Evolutionary conservation across 805 yeast species (phyloP).

Genomic region (Metschnikowia vanudenii): DNA sequence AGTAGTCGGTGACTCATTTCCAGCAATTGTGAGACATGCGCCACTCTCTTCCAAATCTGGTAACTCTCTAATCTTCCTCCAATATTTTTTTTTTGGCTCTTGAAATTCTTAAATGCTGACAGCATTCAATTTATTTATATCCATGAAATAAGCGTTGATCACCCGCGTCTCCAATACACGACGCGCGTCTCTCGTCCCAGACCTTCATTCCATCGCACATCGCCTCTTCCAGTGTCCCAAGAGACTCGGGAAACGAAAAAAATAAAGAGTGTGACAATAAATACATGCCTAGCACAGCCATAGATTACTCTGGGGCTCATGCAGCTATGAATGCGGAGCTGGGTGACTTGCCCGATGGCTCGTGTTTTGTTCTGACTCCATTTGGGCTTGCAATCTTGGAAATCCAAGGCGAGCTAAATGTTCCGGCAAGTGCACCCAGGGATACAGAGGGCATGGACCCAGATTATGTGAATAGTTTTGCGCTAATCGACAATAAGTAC

Average conservation of each 20-base stretch:
- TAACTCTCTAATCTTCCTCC: too few species aligned
- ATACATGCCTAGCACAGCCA: conserved; percentile 15
- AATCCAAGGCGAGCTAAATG: conserved; percentile 69
- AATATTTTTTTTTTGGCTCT: too few species aligned
- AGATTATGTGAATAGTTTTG: conserved; percentile 35
- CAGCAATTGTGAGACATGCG: too few species aligned
- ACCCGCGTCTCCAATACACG: not conserved
- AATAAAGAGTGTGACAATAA: too few species aligned
- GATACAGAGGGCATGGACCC: conserved; percentile 30
- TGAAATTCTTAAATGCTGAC: too few species aligned
- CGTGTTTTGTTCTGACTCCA: conserved; percentile 43
- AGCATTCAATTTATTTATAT: too few species aligned
- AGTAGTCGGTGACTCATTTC: too few species aligned
- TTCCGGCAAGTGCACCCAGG: conserved; percentile 39
- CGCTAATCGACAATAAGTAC: conserved; percentile 30
- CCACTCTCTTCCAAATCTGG: too few species aligned
- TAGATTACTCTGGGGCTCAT: conserved; percentile 17
- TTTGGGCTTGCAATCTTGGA: conserved; percentile 62
- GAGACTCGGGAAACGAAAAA: too few species aligned
- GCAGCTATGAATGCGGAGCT: conserved; percentile 9
- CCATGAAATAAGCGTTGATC: not conserved
- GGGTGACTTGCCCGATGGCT: conserved; percentile 5
- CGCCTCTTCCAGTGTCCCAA: not conserved
- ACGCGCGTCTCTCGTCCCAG: not conserved
- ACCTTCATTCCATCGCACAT: not conserved